These are phyloP conservation scores for Hypoxylon lienhwacheense DNA, from an alignment of 495 filamentous ascomycete species.

Conservation along the genomic window DNA sequence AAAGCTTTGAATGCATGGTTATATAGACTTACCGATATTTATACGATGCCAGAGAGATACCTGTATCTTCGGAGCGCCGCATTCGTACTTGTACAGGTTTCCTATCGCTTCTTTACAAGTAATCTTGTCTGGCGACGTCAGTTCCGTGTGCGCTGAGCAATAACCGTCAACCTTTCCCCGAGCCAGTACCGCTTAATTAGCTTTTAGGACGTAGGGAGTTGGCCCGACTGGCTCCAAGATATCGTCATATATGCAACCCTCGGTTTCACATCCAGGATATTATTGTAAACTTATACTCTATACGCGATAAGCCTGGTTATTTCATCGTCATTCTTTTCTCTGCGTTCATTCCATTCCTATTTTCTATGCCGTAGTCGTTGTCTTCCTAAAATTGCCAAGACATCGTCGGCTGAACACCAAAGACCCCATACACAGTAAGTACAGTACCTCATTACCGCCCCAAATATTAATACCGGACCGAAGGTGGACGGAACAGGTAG, in stretches of 20 bases:
- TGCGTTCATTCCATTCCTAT: conserved; percentile 24
- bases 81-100: conserved; percentile 32
- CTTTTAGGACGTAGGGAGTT: conserved; percentile 28
- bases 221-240: conserved; percentile 36
- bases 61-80: conserved; percentile 10
- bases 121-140: conserved; percentile 32
- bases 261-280: conserved; percentile 34
- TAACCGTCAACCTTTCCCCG: conserved; percentile 23
- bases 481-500: background rate
- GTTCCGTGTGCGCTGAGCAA: conserved; percentile 24
- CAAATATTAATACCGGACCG: conserved; percentile 28
- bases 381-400: conserved; percentile 24
- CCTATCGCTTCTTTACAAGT: conserved; percentile 17
- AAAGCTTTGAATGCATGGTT: too few relatives aligned
- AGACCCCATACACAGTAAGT: too few relatives aligned
- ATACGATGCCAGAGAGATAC: conserved; percentile 19
- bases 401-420: conserved; percentile 30
- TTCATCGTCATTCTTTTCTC: conserved; percentile 26
- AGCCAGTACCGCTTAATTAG: conserved; percentile 34
- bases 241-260: conserved; percentile 41
- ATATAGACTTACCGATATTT: conserved; percentile 14
- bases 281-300: conserved; percentile 23
- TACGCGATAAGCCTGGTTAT: conserved; percentile 17
- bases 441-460: conserved; percentile 24
- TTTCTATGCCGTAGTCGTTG: conserved; percentile 27